A percentile compares a stretch with the other conserved stretches of the same genome.
These are phyloP conservation scores for Mycosarcoma maydis DNA, from an alignment of 1,284 basidiomycete genomes.

Conservation along the genomic window DNA sequence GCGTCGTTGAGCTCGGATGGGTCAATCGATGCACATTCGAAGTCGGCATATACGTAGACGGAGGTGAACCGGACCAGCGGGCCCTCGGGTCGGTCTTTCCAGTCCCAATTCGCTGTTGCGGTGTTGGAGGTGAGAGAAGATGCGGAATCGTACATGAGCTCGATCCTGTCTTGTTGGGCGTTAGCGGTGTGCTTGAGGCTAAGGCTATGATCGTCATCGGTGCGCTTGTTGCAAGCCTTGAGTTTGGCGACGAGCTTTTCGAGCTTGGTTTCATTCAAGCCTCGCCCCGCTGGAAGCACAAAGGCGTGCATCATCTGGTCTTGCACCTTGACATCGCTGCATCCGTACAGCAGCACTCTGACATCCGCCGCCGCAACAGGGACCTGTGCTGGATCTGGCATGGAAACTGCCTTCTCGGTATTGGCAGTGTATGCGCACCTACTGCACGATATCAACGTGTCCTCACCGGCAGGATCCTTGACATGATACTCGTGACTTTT, in stretches of 20 bases:
- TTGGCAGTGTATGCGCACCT: conserved; percentile 65
- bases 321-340: conserved; percentile 19
- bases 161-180: background rate
- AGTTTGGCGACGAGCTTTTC: conserved; percentile 26
- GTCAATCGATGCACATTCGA: conserved; percentile 49
- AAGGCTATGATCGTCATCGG: background rate
- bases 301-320: conserved; percentile 47
- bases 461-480: conserved; percentile 65
- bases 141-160: conserved; percentile 34
- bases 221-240: background rate
- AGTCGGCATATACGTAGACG: conserved; percentile 41
- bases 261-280: conserved; percentile 58
- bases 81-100: conserved; percentile 56
- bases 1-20: conserved; percentile 46
- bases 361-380: conserved; percentile 36
- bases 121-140: background rate
- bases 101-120: conserved; percentile 43
- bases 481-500: conserved; percentile 68
- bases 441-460: conserved; percentile 64
- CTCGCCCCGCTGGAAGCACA: conserved; percentile 32
- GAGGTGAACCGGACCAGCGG: conserved; percentile 48
- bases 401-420: conserved; percentile 60
- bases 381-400: conserved; percentile 18
- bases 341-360: conserved; percentile 42
- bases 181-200: background rate